Base-by-base conservation (phyloP, 345 rosid genomes). In the Gossypium raimondii region DNA sequence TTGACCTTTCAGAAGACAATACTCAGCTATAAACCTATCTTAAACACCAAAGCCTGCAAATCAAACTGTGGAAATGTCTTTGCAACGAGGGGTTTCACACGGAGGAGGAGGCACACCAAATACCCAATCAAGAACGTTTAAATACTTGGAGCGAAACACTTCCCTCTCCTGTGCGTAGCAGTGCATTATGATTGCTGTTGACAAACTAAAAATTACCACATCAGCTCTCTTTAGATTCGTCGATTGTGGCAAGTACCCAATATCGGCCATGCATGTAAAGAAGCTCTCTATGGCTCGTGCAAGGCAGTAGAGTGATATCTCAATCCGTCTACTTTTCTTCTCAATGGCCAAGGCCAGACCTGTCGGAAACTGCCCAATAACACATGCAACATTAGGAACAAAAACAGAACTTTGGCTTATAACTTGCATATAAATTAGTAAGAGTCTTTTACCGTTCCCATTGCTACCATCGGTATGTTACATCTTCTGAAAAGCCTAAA, bases 251-350 rank as follows among this genome's bases (percentile, higher is more conserved):
- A 92, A 78, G 77, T 90, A 92, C 47, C 98, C 98, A 0, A 64
- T 74, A 57, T 92, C 97, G 1, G 80, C 78, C 88, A 88, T 78
- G 84, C 93, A 91, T 13, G 87, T 81, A 80, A 86, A 92, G 90
- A 94, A 94, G 87, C 98, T 92, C 84, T 94, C 98, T 25, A 91
- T 87, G 53, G 97, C 98, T 61, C 98, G 86, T 11, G 97, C 90
- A 48, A 94, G 89, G 85, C 98, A 92, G 83, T 92, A 94, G 9
- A 94, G 92, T 51, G 98, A 91, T 78, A 91, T 89, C 82, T 94
- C 98, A 14, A 89, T 92, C 67, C 98, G 87, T 81, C 97, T 87
- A 83, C 98, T 92, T 78, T 89, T 94, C 89, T 94, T 94, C 81
- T 94, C 98, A 17, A 94, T 91, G 1, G 88, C 97, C 74, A 94